These are phyloP conservation scores for Setaria viridis DNA, from an alignment of 202 grass and related monocot species.

Conservation along the genomic window DNA sequence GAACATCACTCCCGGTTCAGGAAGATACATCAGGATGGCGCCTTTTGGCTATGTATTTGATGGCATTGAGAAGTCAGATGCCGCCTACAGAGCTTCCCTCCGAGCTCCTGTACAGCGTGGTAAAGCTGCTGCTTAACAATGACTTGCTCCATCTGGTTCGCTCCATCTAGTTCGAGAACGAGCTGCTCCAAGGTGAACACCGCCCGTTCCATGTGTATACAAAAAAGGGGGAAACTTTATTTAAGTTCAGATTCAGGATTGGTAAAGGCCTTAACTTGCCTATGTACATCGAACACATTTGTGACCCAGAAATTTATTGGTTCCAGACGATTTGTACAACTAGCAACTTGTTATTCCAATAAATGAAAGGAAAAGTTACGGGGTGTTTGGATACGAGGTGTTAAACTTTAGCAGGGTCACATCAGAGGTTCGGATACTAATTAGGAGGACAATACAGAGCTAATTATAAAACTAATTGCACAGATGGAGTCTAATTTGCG, in stretches of 20 bases:
- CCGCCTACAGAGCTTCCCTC: slow-evolving; percentile 70
- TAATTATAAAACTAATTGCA: too few species aligned
- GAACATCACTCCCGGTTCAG: slow-evolving; percentile 70
- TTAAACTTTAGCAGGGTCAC: too few species aligned
- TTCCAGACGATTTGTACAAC: slow-evolving; percentile 1
- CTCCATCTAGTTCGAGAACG: slow-evolving; percentile 32
- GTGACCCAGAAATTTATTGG: not conserved
- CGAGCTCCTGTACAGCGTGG: slow-evolving; percentile 69
- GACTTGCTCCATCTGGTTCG: slow-evolving; percentile 11
- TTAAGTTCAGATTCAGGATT: slow-evolving; percentile 29
- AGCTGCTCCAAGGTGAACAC: slow-evolving; percentile 29
- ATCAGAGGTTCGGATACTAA: too few species aligned
- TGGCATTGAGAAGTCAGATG: slow-evolving; percentile 81
- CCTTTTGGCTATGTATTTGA: slow-evolving; percentile 93
- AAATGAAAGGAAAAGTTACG: not conserved
- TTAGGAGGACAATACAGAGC: too few species aligned
- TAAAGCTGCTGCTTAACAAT: slow-evolving; percentile 47
- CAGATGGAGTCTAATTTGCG: too few species aligned
- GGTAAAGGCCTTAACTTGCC: slow-evolving; percentile 35
- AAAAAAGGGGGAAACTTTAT: not conserved
- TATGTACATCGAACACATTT: slow-evolving; percentile 37
- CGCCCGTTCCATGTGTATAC: slow-evolving; percentile 8
- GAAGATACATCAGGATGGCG: slow-evolving; percentile 70
- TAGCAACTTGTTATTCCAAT: not conserved
- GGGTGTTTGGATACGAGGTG: too few species aligned